phyloP scores from a whole-genome alignment of 23 red algal species.

The Gracilaria vermiculophylla region DNA sequence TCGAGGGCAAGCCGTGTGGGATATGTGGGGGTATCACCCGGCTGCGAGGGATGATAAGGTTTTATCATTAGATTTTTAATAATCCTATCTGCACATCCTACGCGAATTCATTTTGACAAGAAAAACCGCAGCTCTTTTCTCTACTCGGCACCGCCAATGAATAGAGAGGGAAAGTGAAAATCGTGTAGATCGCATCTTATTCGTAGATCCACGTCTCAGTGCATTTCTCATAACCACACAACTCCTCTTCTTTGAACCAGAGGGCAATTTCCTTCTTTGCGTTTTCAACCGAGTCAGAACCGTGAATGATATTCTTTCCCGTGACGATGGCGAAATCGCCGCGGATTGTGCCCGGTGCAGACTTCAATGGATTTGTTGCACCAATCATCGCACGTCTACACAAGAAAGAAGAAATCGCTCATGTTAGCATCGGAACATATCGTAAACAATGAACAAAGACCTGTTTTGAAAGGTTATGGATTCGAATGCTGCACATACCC shows the following conservation, averaged over 20 bases:
- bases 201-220: constrained; percentile 65
- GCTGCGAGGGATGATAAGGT: too few species aligned
- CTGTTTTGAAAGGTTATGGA: background rate
- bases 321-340: constrained; percentile 87
- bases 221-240: constrained; percentile 45
- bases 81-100: too few species aligned
- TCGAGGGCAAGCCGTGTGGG: too few species aligned
- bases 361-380: constrained; percentile 91
- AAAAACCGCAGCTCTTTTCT: background rate
- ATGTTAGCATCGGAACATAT: background rate
- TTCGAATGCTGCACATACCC: constrained; percentile 13
- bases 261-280: constrained; percentile 84
- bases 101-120: too few species aligned
- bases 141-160: background rate
- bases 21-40: too few species aligned
- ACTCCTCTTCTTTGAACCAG: constrained; percentile 85
- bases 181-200: background rate
- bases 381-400: constrained; percentile 77
- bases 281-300: constrained; percentile 78
- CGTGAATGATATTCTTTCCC: constrained; percentile 87
- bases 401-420: background rate
- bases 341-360: constrained; percentile 91
- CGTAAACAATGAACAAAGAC: background rate
- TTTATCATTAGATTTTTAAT: too few species aligned
- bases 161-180: background rate